Base-by-base conservation (phyloP, 2,329 filamentous ascomycete species). In the Apiospora sp. region DNA sequence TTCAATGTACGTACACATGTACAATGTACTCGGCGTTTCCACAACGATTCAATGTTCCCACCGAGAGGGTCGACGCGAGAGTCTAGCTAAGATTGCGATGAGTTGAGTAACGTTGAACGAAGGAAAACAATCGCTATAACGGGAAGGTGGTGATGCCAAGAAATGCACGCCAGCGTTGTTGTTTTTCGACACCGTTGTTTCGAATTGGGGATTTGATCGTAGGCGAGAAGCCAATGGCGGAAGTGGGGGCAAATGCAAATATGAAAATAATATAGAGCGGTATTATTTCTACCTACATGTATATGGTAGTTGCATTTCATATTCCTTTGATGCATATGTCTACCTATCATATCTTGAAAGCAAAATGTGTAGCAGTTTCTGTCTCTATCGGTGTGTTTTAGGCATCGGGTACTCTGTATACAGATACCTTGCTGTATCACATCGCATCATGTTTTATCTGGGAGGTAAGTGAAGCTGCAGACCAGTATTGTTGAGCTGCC, bases 111-210 rank as follows among this genome's bases (percentile, higher is more conserved):
- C 54, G 54, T 34, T 37, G 16, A 12, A 61, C 54, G 27, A 61
- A 61, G 37, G 54, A 61, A 37, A 61, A 61, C 30, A 61, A 37
- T 61, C 19, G 54, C 54, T 12, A 37, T 22, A 61, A 37, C 22
- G 54, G 54, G 54, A 61, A 61, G 54, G 54, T 61, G 54, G 54
- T 61, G 54, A 37, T 61, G 54, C 54, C 19, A 61, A 61, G 54
- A 12, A 8, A 61, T 61, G 54, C 54, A 61, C 30, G 54, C 30
- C 54, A 61, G 19, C 54, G 30, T 61, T 30, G 30, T 61, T 30
- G 16, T 22, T 37, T 37, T 61, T 61, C 10, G 30, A 61, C 54
- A 30, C 54, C 54, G 54, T 61, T 37, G 54, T 61, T 61, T 61
- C 54, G 30, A 61, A 61, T 37, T 19, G 30, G 54, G 30, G 22